Evolutionary conservation across 1,139 yeast genomes (phyloP).

Genomic region (Diutina rugosa): DNA sequence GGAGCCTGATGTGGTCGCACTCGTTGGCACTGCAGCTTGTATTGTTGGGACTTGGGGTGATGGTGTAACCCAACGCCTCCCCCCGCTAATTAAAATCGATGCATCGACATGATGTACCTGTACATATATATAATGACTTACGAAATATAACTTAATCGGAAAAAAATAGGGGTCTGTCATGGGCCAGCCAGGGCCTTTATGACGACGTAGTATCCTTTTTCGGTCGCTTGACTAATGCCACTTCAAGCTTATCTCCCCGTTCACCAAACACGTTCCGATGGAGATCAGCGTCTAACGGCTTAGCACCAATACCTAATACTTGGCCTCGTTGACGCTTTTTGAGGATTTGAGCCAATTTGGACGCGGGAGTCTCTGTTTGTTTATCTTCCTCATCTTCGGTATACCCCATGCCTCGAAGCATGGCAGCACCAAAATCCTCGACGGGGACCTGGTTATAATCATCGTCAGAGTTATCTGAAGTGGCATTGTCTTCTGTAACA

Average conservation of each 20-base stretch:
- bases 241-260: constrained; percentile 10
- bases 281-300: constrained; percentile 19
- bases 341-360: constrained; percentile 1
- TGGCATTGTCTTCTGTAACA: not conserved
- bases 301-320: constrained; percentile 33
- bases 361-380: constrained; percentile 3
- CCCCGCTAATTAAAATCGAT: not conserved
- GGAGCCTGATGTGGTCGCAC: constrained; percentile 45
- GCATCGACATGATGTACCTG: not conserved
- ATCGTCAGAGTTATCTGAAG: not conserved
- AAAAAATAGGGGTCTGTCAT: too few species aligned
- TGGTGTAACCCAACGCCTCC: constrained; percentile 20
- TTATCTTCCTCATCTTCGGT: constrained; percentile 7
- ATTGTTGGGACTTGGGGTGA: constrained; percentile 46
- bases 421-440: constrained; percentile 48
- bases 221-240: constrained; percentile 9
- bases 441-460: constrained; percentile 2
- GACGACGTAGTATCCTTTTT: not conserved
- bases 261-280: constrained; percentile 19
- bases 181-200: not conserved
- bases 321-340: constrained; percentile 20
- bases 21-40: constrained; percentile 47
- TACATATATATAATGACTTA: not conserved
- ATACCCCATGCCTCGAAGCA: constrained; percentile 38
- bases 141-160: not conserved